Base-by-base conservation (phyloP, 345 rosid genomes). In the Eucalyptus polybractea region DNA sequence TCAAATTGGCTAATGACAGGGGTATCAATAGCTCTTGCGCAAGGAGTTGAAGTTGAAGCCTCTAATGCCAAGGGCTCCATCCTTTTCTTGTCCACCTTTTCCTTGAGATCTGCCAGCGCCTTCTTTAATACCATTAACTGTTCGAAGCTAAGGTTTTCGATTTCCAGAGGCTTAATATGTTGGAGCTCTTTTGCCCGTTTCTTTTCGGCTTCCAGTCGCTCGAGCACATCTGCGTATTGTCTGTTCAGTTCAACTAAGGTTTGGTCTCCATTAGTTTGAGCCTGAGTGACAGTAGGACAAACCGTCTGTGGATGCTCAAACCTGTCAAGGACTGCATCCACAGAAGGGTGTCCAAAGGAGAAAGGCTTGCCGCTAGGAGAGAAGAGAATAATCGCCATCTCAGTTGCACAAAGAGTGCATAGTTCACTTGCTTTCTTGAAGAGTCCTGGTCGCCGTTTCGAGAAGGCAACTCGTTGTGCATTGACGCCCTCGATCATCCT, bases 301-400 rank as follows among this genome's bases (percentile, higher is more conserved):
- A 13, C 31, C 10, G 14, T 17, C 72, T 54, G 50, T 24, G 25
- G 89, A 89, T 87, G 91, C 89, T 89, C 72, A 91, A 92, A 94
- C 33, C 92, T 88, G 50, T 91, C 91, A 10, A 91, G 50, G 86
- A 94, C 93, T 10, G 89, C 81, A 10, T 93, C 93, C 27, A 95
- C 93, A 72, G 89, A 90, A 1, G 96, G 96, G 86, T 94, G 91
- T 17, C 95, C 97, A 47, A 93, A 95, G 8, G 94, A 93, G 89
- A 90, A 94, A 15, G 95, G 93, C 90, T 94, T 94, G 47, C 94
- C 93, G 14, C 95, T 94, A 5, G 97, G 96, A 27, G 97, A 95
- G 88, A 94, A 95, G 83, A 95, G 95, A 24, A 95, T 90, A 22
- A 94, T 90, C 53, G 95, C 95, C 50, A 94, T 56, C 81, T 95